Base-by-base conservation (phyloP, 768 basidiomycete species). In the Cyclocybe aegerita region DNA sequence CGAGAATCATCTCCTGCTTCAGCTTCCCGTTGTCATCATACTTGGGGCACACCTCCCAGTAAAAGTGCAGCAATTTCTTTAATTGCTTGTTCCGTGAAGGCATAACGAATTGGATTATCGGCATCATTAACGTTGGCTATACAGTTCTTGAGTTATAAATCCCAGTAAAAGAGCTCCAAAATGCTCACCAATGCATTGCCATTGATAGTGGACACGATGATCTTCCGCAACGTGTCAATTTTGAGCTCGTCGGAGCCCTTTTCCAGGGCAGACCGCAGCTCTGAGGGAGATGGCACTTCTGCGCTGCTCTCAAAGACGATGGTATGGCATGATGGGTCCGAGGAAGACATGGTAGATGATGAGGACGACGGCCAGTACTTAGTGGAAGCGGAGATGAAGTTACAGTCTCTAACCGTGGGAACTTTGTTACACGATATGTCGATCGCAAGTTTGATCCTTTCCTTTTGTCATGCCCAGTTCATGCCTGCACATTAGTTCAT, bases 1-100 rank as follows among this genome's bases (percentile, higher is more conserved):
- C 96, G 46, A 98, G 82, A 65, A 98, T 98, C 96, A 98, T 98
- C 75, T 99, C 96, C 72, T 98, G 97, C 80, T 96, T 98, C 58
- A 98, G 72, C 73, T 98, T 98, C 43, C 96, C 96, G 57, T 83
- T 86, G 62, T 98, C 96, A 61, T 98, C 96, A 55, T 95, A 87
- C 69, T 98, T 98, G 7, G 96, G 96, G 71, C 95, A 98, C 15
- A 98, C 89, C 73, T 98, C 92, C 91, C 91, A 94, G 67, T 95
- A 94, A 65, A 93, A 93, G 69, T 93, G 93, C 34, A 98, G 75
- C 56, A 97, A 73, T 75, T 98, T 99, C 85, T 99, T 98, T 65
- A 98, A 82, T 52, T 87, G 85, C 76, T 99, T 98, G 75, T 90
- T 94, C 66, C 86, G 85, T 46, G 90, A 91, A 34, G 97, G 97